Conservation (phyloP, 2,329 filamentous ascomycete genomes). For the Alternaria incomplexa region DNA sequence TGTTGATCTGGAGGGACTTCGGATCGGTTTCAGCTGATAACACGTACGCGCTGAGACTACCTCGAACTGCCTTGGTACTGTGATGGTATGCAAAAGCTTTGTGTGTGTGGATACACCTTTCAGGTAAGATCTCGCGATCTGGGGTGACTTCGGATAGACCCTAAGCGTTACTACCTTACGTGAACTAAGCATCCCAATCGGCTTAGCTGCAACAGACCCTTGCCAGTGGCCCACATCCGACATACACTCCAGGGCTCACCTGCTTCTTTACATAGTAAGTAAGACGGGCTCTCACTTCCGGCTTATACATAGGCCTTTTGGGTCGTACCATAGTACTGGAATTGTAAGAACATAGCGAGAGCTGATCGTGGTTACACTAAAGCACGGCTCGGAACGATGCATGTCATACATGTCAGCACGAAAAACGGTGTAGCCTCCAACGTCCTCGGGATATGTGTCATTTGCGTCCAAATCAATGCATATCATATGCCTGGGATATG, state of each 20-base stretch:
- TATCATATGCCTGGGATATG: background rate
- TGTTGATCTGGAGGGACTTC: background rate
- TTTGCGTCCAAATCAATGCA: background rate
- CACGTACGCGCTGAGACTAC: background rate
- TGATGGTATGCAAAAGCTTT: background rate
- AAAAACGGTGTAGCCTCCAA: background rate
- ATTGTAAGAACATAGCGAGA: background rate
- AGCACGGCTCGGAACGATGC: background rate
- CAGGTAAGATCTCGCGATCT: background rate
- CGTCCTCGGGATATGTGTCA: background rate
- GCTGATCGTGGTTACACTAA: background rate
- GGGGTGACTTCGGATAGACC: background rate
- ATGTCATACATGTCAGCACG: background rate
- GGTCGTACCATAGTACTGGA: background rate
- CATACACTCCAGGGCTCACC: background rate
- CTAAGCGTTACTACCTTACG: background rate
- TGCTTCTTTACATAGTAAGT: background rate
- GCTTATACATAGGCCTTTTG: background rate
- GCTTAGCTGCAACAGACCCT: background rate
- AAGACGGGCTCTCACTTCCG: background rate
- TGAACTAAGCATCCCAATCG: background rate
- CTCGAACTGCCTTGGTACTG: background rate
- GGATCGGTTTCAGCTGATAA: background rate
- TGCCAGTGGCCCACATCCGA: background rate
- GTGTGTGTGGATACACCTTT: background rate